Base-by-base conservation (phyloP, 805 yeast species). In the Metschnikowia noctiluminum region DNA sequence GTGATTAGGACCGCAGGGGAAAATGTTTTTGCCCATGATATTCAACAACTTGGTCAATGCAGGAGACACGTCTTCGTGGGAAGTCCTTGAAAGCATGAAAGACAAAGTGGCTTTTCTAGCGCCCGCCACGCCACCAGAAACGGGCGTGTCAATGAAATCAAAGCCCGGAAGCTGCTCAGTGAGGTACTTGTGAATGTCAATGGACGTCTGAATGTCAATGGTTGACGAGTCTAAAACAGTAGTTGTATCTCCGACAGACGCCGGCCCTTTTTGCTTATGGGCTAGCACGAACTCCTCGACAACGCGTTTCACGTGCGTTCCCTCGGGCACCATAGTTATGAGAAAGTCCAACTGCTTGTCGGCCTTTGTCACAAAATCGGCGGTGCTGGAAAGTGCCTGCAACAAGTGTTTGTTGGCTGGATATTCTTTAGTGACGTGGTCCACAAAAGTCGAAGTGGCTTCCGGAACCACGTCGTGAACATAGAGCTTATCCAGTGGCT, bases 261-360 rank as follows among this genome's bases (percentile, higher is more conserved):
- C 21, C 6, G 43, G n/a, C 12, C 11, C 21, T 14, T 15, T 32
- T 16, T 32, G 8, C 49, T 67, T 59, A 51, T 70, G 65, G 8
- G 61, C 51, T 16, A 60, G 55, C 8, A 72, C 68, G 44, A 78
- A 66, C 44, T 72, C 75, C 21, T 59, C 59, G 28, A 71, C 70
- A 2, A 77, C 70, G 1, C 62, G 61, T 41, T 64, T 61, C 28
- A 79, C 82, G 50, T 78, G 82, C 53, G 62, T 63, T 4, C 81
- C 80, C 57, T 76, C 81, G 1, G 83, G 82, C 5, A 78, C 78
- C 81, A 78, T 78, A 15, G 82, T 76, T 31, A 77, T 57, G 34
- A 79, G 63, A 35, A 59, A 72, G 50, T 73, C 76, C 62, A 71
- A 63, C 35, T 60, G 74, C 12, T 56, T 46, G 38, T 63, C 66